Conservation (phyloP, 192 early-diverging fungal species). For the Endogone sp. region DNA sequence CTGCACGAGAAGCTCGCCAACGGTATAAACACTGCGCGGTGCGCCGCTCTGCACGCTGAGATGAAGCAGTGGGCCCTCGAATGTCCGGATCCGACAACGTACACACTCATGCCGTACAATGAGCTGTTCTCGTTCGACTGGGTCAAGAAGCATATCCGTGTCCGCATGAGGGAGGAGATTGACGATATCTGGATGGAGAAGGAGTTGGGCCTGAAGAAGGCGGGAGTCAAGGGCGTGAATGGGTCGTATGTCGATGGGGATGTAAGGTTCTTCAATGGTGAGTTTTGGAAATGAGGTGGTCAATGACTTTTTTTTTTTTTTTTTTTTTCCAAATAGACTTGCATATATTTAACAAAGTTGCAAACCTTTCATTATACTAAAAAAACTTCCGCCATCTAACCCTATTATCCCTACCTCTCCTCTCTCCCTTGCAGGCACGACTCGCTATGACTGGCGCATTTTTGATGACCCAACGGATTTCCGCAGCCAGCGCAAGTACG, state of each 20-base stretch:
- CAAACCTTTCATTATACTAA: too few relatives aligned
- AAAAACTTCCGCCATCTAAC: too few relatives aligned
- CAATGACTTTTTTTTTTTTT: too few relatives aligned
- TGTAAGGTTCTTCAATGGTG: constrained; percentile 22
- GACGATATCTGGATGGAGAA: constrained; percentile 20
- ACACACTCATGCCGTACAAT: constrained; percentile 23
- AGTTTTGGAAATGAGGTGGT: too few relatives aligned
- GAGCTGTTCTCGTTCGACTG: constrained; percentile 28
- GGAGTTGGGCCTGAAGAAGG: constrained; percentile 15
- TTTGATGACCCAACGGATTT: constrained; percentile 16
- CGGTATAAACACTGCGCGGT: background rate
- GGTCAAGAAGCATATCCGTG: constrained; percentile 26
- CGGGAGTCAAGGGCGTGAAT: background rate
- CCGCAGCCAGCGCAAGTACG: constrained; percentile 20
- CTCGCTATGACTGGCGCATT: constrained; percentile 33
- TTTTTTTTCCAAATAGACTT: too few relatives aligned
- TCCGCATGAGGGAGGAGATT: constrained; percentile 17
- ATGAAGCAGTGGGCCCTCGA: background rate
- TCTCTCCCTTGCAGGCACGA: constrained; percentile 11
- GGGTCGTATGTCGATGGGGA: constrained; percentile 29
- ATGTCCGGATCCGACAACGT: constrained; percentile 20
- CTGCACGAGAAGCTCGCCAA: constrained; percentile 16
- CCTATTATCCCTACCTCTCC: too few relatives aligned
- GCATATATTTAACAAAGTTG: too few relatives aligned
- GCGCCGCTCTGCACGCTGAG: constrained; percentile 2